phyloP scores from a whole-genome alignment of 495 filamentous ascomycete genomes.

The Letharia lupina region DNA sequence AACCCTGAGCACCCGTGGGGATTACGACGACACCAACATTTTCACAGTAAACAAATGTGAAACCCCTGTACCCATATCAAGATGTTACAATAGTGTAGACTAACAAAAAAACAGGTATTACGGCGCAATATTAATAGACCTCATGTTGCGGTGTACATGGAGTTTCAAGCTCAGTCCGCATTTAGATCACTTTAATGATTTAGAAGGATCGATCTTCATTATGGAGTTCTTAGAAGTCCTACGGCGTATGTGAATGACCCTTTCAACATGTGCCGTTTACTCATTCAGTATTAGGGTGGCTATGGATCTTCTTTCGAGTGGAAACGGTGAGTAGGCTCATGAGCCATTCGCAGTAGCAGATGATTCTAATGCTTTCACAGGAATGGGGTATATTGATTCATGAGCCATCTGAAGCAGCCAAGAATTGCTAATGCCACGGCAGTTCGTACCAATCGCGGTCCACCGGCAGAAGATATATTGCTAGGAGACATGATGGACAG shows the following conservation, averaged over 20 bases:
- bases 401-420: background rate
- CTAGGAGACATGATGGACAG: conserved; percentile 37
- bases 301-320: conserved; percentile 93
- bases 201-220: conserved; percentile 79
- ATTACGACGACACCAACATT: conserved; percentile 61
- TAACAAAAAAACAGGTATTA: conserved; percentile 50
- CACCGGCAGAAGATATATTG: conserved; percentile 45
- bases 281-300: conserved; percentile 42
- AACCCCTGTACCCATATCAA: too few relatives aligned
- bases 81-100: too few relatives aligned
- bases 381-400: conserved; percentile 37
- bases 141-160: conserved; percentile 83
- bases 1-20: conserved; percentile 64
- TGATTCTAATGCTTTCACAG: conserved; percentile 7
- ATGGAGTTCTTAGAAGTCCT: conserved; percentile 79
- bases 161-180: conserved; percentile 71
- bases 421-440: conserved; percentile 25
- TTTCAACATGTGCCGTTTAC: background rate
- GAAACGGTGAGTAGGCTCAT: conserved; percentile 58
- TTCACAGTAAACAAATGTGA: conserved; percentile 50
- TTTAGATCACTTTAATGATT: conserved; percentile 71
- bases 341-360: background rate
- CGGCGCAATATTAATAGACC: conserved; percentile 65
- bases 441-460: conserved; percentile 49
- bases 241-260: conserved; percentile 39